A percentile compares a stretch with the other conserved stretches of the same genome.
These are phyloP conservation scores for Hemileccinum impolitum DNA, from an alignment of 768 basidiomycete species.

Conservation along the genomic window DNA sequence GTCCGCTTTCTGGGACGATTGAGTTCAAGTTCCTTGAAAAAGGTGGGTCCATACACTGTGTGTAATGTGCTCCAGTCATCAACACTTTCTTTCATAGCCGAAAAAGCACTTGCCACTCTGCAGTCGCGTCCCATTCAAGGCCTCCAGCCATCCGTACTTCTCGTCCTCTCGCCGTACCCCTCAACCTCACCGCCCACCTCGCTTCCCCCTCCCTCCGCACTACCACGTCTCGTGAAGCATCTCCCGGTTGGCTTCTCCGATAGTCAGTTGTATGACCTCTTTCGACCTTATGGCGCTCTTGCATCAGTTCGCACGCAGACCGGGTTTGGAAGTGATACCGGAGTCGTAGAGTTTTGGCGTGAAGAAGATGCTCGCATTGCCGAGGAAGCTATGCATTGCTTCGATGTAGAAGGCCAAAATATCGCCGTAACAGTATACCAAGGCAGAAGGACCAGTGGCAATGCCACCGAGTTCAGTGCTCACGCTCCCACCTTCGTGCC, in stretches of 20 bases:
- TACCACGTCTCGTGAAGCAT: slow-evolving; percentile 81
- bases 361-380: slow-evolving; percentile 80
- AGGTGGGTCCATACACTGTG: slow-evolving; percentile 45
- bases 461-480: slow-evolving; percentile 63
- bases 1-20: slow-evolving; percentile 65
- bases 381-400: slow-evolving; percentile 80
- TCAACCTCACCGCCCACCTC: slow-evolving; percentile 73
- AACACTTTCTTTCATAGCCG: slow-evolving; percentile 46
- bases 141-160: slow-evolving; percentile 51
- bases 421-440: slow-evolving; percentile 82
- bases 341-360: slow-evolving; percentile 81
- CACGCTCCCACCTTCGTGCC: slow-evolving; percentile 78
- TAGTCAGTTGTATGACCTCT: slow-evolving; percentile 77
- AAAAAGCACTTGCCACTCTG: slow-evolving; percentile 83
- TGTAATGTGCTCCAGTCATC: slow-evolving; percentile 7
- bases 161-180: slow-evolving; percentile 81
- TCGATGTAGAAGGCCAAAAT: slow-evolving; percentile 79
- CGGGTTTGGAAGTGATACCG: slow-evolving; percentile 74
- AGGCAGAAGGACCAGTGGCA: slow-evolving; percentile 53
- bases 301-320: slow-evolving; percentile 73
- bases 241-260: slow-evolving; percentile 69
- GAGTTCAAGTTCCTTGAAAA: slow-evolving; percentile 82
- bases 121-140: slow-evolving; percentile 71
- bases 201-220: slow-evolving; percentile 71
- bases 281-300: slow-evolving; percentile 80